Percentiles rank a stretch among this genome's conserved stretches.
Conservation (phyloP, 257 asterid genomes). For the Solanum sejunctum region DNA sequence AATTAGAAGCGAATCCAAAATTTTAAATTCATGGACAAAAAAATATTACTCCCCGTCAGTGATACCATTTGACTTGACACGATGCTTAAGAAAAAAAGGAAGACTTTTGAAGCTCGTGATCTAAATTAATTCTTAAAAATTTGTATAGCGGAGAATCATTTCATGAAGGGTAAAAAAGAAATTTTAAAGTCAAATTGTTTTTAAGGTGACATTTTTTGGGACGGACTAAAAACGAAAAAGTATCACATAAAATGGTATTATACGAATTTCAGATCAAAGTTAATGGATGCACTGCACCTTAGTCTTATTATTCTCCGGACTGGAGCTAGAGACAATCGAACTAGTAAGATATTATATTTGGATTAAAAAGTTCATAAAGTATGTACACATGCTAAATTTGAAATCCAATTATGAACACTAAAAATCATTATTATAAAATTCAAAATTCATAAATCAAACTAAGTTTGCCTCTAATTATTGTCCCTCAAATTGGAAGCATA, state of each 20-base stretch:
- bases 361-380: too few species aligned
- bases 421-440: too few species aligned
- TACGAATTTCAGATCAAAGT: background rate
- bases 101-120: too few species aligned
- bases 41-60: background rate
- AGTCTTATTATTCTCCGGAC: background rate
- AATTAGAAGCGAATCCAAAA: background rate
- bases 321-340: background rate
- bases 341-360: background rate
- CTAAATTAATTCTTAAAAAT: too few species aligned
- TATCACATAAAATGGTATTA: background rate
- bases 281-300: background rate
- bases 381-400: background rate
- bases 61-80: too few species aligned
- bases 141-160: too few species aligned
- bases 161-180: too few species aligned
- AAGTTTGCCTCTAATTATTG: background rate
- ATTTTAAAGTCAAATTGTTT: too few species aligned
- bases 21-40: background rate
- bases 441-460: background rate
- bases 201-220: too few species aligned
- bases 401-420: background rate
- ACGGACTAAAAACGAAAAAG: too few species aligned
- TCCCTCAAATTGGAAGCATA: background rate
- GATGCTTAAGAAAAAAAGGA: too few species aligned